Conservation (phyloP, 306 rosid species). For the Sicyos baderoa region DNA sequence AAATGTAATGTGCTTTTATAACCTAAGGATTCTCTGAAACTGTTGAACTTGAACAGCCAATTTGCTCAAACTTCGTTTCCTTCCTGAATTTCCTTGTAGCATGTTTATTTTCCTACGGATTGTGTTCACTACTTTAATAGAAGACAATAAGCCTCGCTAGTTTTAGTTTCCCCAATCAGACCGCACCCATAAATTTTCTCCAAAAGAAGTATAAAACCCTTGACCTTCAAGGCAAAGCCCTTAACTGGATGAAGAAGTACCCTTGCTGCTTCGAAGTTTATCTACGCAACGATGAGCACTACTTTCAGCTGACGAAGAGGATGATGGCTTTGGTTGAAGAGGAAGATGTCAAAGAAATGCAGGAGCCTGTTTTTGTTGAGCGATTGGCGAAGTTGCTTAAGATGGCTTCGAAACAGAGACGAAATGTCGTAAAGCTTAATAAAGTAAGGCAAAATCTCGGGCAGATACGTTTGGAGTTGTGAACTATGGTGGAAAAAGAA, state of each 20-base stretch:
- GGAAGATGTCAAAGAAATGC: slow-evolving; percentile 48
- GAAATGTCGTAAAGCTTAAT: slow-evolving; percentile 52
- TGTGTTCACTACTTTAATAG: not conserved
- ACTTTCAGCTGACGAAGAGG: slow-evolving; percentile 53
- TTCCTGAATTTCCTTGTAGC: not conserved
- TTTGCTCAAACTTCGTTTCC: not conserved
- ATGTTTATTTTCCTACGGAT: not conserved
- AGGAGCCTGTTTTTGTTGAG: slow-evolving; percentile 38
- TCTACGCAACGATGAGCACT: slow-evolving; percentile 33
- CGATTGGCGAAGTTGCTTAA: slow-evolving; percentile 57
- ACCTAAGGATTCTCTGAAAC: not conserved
- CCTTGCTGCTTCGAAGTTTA: slow-evolving; percentile 64
- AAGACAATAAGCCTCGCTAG: too few relatives aligned
- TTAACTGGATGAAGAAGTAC: slow-evolving; percentile 71
- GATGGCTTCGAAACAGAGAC: slow-evolving; percentile 47
- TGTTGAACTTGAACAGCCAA: not conserved
- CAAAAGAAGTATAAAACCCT: slow-evolving; percentile 83
- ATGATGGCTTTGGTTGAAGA: slow-evolving; percentile 68
- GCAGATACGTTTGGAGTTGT: slow-evolving; percentile 51
- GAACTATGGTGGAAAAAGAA: slow-evolving; percentile 47
- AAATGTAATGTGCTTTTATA: not conserved
- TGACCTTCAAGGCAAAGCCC: slow-evolving; percentile 78
- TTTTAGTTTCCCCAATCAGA: slow-evolving; percentile 48
- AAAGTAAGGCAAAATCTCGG: slow-evolving; percentile 63
- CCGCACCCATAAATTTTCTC: slow-evolving; percentile 42